Evolutionary conservation across 176 grass and related monocot genomes (phyloP), one percentile per base, ranked within the genome.

Genomic region (Aegilops bicornis): DNA sequence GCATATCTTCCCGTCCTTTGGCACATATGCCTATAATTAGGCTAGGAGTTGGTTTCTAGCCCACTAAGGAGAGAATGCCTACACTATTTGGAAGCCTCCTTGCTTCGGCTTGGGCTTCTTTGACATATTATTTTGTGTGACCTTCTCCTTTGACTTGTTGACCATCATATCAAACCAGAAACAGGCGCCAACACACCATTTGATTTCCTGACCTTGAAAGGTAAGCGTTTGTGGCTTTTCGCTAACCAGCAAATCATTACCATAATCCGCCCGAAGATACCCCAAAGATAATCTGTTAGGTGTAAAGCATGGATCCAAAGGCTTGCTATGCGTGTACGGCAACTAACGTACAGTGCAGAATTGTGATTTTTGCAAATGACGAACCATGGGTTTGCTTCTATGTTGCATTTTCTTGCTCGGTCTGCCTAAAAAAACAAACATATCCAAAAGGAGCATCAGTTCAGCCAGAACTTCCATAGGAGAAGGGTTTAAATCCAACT

Each of bases 151-250:
- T 47, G 43, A 47, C 43, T 47, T 47, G 43, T 47, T 47, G 11
- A 47, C 43, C 1, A 64, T 82, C 56, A 20, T 22, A 50, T 45
- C 84, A 74, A 54, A 54, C 50, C 50, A 54, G 17, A 19, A 54
- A 22, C 56, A 43, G 31, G 23, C 42, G 64, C 23, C 32, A 15
- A 3, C 80, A 29, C 11, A 50, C 48, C 52, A 82, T 76, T 76
- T 40, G 61, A 84, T 84, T 91, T 84, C 81, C 89, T 80, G 69
- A 36, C 48, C 89, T 91, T 91, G 60, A 80, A 91, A 84, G 89
- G 48, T 23, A 91, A 83, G 85, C 47, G 15, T 87, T 68, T 14
- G 60, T 10, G 39, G 75, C 43, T 84, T 79, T 79, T 73, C 13
- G 36, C 76, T 84, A 91, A 91, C 89, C n/a, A 87, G 47, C 81